Evolutionary conservation across 2,329 filamentous ascomycete genomes (phyloP).

Genomic region (Corinectria fuckeliana): DNA sequence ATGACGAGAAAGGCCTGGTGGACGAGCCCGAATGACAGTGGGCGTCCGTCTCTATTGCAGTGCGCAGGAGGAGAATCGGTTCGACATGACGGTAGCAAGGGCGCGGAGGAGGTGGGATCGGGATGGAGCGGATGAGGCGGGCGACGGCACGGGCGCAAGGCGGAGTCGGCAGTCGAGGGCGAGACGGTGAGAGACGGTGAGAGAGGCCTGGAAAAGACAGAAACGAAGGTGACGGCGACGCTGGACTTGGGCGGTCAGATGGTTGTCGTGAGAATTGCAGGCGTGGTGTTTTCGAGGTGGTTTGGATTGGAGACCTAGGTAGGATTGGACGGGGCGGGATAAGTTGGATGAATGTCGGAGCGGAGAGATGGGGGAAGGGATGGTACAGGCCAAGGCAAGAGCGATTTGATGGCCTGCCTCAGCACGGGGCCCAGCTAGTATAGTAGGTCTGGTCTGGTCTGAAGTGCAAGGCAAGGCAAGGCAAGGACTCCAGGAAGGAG

Average conservation of each 20-base stretch:
- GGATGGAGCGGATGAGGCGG: constrained; percentile 18
- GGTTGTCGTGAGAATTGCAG: constrained; percentile 33
- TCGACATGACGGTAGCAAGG: constrained; percentile 40
- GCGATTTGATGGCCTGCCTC: constrained; percentile 14
- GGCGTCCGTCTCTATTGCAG: constrained; percentile 45
- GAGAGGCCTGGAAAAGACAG: not conserved
- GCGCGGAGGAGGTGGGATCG: constrained; percentile 25
- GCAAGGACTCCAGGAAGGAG: not conserved
- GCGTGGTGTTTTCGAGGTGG: constrained; percentile 36
- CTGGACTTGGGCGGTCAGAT: constrained; percentile 23
- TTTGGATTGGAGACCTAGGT: constrained; percentile 22
- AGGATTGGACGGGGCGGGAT: constrained; percentile 29
- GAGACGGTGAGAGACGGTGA: not conserved
- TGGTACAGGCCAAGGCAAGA: constrained; percentile 29
- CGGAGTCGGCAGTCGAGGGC: constrained; percentile 6
- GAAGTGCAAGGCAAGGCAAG: too few relatives aligned
- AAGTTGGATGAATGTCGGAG: constrained; percentile 27
- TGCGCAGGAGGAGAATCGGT: constrained; percentile 34
- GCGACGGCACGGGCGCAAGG: constrained; percentile 13
- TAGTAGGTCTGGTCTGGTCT: constrained; percentile 22
- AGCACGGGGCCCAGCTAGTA: constrained; percentile 19
- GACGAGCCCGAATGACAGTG: constrained; percentile 39
- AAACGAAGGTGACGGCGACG: constrained; percentile 15
- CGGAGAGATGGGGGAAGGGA: constrained; percentile 34
- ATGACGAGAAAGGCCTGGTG: constrained; percentile 31